Base-by-base conservation (phyloP, 2,329 filamentous ascomycete species). In the Fusarium acutatum region DNA sequence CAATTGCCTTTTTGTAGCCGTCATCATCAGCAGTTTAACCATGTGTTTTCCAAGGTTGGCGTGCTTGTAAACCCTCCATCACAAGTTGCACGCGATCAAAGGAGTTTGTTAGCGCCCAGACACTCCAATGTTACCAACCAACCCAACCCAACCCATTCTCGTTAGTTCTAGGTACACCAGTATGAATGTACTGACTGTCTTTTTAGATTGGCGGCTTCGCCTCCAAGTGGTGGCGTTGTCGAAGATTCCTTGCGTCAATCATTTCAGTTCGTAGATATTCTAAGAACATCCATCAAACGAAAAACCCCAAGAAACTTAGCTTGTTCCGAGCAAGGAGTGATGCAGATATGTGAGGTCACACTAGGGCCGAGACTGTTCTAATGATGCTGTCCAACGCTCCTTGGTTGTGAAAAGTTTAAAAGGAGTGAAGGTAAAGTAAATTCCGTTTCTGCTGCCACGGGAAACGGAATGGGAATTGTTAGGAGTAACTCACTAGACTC, bases 91-190 rank as follows among this genome's bases (percentile, higher is more conserved):
- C 53, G 70, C 67, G 67, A 71, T 56, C 58, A 72, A 47, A 73
- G 67, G 54, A 64, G 64, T 72, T 67, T 74, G 47, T 69, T 72
- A 72, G 71, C 67, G 71, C 68, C 59, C 44, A 60, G 34, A 67
- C 56, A 65, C 54, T 56, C 47, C 56, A 59, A 49, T 59, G 59
- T 47, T 50, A 57, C 60, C 32, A 30, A 59, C 24, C 32, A 34
- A 32, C 46, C 11, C 22, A 28, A 47, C 20, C 56, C 40, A 47
- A 47, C 30, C 30, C 18, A 35, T 35, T 47, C 47, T 72, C 59
- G 37, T 46, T 47, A 35, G 26, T 63, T 71, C 11, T 54, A 69
- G 71, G 59, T n/a, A 64, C 47, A n/a, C n/a, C n/a, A 34, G 30
- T 50, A 32, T 18, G 22, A 24, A 50, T n/a, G 22, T 24, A 50